Evolutionary conservation across 345 rosid genomes (phyloP), one percentile per base, ranked within the genome.

Genomic region (Eucalyptus pumila): DNA sequence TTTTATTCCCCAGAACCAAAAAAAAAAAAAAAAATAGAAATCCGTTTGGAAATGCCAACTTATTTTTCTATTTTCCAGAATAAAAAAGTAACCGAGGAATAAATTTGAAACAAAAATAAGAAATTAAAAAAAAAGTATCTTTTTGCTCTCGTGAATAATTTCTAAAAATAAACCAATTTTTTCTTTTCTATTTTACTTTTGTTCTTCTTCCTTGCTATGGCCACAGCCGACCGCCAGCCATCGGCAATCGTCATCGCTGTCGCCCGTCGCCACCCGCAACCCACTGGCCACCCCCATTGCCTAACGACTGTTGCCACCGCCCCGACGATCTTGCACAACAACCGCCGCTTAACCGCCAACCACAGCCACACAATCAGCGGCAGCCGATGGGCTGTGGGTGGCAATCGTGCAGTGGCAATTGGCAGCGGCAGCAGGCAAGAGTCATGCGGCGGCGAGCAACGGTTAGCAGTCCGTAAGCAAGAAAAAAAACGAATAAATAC

Each of bases 131-230:
- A 48, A 48, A 48, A 49, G 16, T 49, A 49, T 0, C 0, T 49
- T 49, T 1, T 14, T 49, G 0, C 6, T 49, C 0, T 0, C 1
- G 0, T 3, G 0, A 49, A 49, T 1, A 14, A 49, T 49, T 49
- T 49, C 51, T 49, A 49, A 0, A 49, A 49, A 49, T 49, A 49
- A 49, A 6, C 51, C 1, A 14, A 14, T 49, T 49, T 49, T 49
- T 49, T 49, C 49, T 48, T 49, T 49, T 49, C 16, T 49, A 14
- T 14, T 49, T 49, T 49, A 5, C 17, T 49, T 49, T 49, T 14
- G 0, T 14, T 49, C 16, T 49, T 49, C 7, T 14, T 45, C 48
- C 48, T 45, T 45, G 48, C 13, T 4, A 5, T 4, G 14, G 5
- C 5, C 49, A 11, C 14, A 0, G 3, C 0, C 11, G 47, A 9